Evolutionary conservation across 352 stramenopile genomes (phyloP).

Genomic region (Phytophthora niederhauseri): DNA sequence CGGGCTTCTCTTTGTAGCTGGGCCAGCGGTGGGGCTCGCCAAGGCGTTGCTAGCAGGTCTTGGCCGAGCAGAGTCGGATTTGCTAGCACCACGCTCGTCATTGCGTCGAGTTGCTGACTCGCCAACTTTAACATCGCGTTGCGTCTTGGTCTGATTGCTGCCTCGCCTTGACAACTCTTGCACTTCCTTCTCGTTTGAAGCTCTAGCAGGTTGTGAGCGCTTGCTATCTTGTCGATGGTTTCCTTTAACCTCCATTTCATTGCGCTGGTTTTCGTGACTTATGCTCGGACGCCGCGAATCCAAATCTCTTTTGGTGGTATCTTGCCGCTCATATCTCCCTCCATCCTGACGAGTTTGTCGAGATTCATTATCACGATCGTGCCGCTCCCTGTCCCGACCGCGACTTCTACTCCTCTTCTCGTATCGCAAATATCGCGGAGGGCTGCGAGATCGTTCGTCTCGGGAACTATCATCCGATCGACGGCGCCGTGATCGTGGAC

Average conservation of each 20-base stretch:
- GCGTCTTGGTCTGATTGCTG: neutral
- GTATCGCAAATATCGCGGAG: neutral
- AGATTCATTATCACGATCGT: constrained; percentile 4
- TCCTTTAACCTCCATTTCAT: neutral
- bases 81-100: neutral
- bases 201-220: neutral
- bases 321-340: neutral
- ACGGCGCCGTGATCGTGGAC: constrained; percentile 3
- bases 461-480: neutral
- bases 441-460: constrained; percentile 17
- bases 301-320: neutral
- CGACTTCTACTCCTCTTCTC: neutral
- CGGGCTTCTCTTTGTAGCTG: neutral
- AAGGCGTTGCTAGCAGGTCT: neutral
- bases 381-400: neutral
- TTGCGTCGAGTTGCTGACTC: neutral
- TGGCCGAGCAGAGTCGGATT: neutral
- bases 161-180: neutral
- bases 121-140: neutral
- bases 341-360: too few species aligned
- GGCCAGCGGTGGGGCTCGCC: neutral
- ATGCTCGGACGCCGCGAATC: neutral
- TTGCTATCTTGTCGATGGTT: neutral
- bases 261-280: neutral
- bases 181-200: neutral